Percentiles rank a stretch among this genome's conserved stretches.
Conservation (phyloP, 108 stramenopile species). For the Pseudonitzschia multistriata region DNA sequence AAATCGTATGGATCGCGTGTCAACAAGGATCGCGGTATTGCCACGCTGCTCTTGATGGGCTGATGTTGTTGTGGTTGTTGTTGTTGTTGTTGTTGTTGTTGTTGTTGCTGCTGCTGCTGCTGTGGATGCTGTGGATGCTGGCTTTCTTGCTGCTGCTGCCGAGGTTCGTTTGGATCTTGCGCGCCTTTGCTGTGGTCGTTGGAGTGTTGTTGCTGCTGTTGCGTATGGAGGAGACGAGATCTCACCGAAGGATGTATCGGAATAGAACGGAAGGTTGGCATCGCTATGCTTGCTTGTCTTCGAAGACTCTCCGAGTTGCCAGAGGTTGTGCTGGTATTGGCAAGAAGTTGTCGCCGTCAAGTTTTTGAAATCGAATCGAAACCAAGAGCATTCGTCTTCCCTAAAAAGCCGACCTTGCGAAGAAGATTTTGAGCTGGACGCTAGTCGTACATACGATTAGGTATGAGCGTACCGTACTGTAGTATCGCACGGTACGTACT, state of each 20-base stretch:
- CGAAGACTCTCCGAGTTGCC: too few relatives aligned
- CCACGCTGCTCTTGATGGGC: not conserved
- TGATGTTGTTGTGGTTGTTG: slow-evolving; percentile 5
- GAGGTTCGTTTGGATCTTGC: too few relatives aligned
- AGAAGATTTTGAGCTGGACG: too few relatives aligned
- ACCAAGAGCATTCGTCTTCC: too few relatives aligned
- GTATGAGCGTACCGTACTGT: too few relatives aligned
- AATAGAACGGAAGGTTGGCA: slow-evolving; percentile 45
- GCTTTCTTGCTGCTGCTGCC: slow-evolving; percentile 1
- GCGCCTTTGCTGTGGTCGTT: not conserved
- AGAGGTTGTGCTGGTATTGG: too few relatives aligned
- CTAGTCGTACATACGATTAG: too few relatives aligned
- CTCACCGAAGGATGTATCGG: slow-evolving; percentile 28
- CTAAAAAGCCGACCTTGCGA: too few relatives aligned
- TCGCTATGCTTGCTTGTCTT: too few relatives aligned
- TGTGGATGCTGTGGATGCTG: slow-evolving; percentile 8
- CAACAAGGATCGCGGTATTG: slow-evolving; percentile 13
- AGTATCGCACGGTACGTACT: too few relatives aligned
- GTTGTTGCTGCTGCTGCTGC: not conserved
- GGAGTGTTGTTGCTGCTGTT: slow-evolving; percentile 1
- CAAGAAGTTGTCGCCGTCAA: too few relatives aligned
- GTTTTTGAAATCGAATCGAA: too few relatives aligned
- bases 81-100: not conserved
- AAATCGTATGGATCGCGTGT: slow-evolving; percentile 10
- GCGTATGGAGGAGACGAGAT: slow-evolving; percentile 5